Base-by-base conservation (phyloP, 257 asterid species). In the Lycium barbarum region DNA sequence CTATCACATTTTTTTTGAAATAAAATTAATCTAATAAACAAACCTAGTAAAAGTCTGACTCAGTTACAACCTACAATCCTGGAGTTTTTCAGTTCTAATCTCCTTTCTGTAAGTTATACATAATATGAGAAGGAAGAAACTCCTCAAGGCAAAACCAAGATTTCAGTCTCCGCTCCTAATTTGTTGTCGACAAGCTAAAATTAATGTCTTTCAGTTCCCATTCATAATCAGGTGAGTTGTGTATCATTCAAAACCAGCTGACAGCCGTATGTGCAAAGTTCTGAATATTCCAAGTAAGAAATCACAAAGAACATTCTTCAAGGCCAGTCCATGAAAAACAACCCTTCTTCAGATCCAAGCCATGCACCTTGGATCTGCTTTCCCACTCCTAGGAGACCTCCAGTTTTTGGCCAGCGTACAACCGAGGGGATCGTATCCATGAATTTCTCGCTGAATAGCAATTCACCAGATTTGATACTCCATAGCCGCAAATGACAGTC, bases 401-500 rank as follows among this genome's bases (percentile, higher is more conserved):
- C 80, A 58, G 67, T 81, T 90, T 88, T 90, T 22, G 97, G 92
- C 99, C 99, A 97, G 89, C 96, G 90, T 68, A 95, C 93, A 61
- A 93, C 91, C 6, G 96, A 87, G 66, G 99, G 97, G 51, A 88
- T 84, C 36, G 97, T 81, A 82, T 88, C 83, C 96, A 88, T 92
- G 88, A 90, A 89, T 81, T 68, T 93, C 71, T 88, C 89, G 84
- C 90, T 88, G 83, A 94, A 95, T 81, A 97, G 92, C 94, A 97
- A 40, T 86, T 91, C 93, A 20, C 98, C 98, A 17, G 98, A 93
- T 84, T 86, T 94, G 83, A 97, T 91, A 86, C 93, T 88, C 99
- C 99, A 95, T 74, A 94, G 84, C 58, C 98, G 95, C 81, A 95
- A 35, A 81, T 89, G 87, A 91, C 92, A 91, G 89, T 96, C 99